Conservation (phyloP, 139 green algal genomes). For the Tetradesmus lagerheimii region DNA sequence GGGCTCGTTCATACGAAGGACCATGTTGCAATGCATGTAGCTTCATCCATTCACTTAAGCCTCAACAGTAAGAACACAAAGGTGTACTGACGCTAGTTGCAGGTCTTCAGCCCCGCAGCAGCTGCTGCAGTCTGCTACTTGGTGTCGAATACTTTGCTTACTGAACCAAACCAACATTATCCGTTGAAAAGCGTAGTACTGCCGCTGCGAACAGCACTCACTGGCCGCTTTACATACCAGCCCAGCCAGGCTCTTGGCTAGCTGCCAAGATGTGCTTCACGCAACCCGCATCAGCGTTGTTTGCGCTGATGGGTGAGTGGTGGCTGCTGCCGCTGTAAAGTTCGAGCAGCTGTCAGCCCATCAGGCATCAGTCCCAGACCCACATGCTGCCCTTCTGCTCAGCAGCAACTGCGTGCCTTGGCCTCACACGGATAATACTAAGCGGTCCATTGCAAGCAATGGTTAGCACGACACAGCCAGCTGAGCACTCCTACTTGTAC, state of each 20-base stretch:
- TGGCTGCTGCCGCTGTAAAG: background rate
- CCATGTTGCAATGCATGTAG: background rate
- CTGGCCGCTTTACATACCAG: background rate
- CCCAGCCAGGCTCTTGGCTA: background rate
- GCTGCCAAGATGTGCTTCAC: slow-evolving; percentile 23
- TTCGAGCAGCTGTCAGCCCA: background rate
- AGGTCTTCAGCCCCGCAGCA: background rate
- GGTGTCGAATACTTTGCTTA: background rate
- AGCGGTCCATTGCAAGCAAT: background rate
- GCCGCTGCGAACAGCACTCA: background rate
- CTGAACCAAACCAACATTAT: background rate
- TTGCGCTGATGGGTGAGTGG: background rate
- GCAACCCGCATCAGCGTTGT: background rate
- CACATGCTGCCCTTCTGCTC: background rate
- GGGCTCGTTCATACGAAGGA: background rate
- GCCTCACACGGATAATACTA: background rate
- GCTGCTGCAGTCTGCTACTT: no score
- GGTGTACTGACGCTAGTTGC: background rate
- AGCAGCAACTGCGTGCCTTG: background rate
- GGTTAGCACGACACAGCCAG: background rate
- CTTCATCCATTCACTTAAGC: background rate
- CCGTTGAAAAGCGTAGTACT: no score
- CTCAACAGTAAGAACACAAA: background rate
- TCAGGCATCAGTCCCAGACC: background rate
- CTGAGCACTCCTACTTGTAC: background rate